These are phyloP conservation scores for Fistulinella cinereoalba DNA, from an alignment of 1,284 basidiomycete species.

Conservation along the genomic window DNA sequence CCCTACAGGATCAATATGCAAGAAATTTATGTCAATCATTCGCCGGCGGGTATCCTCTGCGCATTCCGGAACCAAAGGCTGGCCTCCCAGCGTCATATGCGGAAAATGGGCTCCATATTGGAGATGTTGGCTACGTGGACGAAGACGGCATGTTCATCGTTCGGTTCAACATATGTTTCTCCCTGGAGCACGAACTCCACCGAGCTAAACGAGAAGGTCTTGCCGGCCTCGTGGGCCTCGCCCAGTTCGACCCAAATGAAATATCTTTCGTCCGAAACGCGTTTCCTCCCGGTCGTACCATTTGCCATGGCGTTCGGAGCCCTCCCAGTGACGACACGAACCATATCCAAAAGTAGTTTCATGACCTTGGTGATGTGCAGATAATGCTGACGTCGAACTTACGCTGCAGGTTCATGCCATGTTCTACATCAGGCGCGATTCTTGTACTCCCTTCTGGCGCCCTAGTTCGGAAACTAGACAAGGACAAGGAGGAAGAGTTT, in stretches of 20 bases:
- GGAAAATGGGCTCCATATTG: constrained; percentile 4
- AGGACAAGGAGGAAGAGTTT: background rate
- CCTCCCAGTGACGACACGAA: background rate
- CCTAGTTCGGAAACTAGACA: background rate
- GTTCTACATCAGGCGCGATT: constrained; percentile 1
- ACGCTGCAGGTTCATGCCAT: background rate
- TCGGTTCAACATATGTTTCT: constrained; percentile 1
- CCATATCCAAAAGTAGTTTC: background rate
- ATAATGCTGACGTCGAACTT: background rate
- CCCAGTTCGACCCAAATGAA: background rate
- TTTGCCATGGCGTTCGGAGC: background rate
- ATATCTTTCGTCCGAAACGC: background rate
- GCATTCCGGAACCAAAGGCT: background rate
- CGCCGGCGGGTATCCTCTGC: constrained; percentile 7
- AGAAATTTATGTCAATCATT: background rate
- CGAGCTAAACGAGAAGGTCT: background rate
- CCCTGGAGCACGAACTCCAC: background rate
- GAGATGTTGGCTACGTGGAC: constrained; percentile 4
- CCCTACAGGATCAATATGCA: constrained; percentile 1
- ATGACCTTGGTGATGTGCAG: background rate
- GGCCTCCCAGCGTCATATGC: background rate
- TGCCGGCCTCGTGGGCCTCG: background rate
- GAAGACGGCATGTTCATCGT: background rate
- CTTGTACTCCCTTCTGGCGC: constrained; percentile 11
- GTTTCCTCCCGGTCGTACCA: background rate